Evolutionary conservation across 2,329 filamentous ascomycete genomes (phyloP), one percentile per base, ranked within the genome.

Genomic region (Colletotrichum tropicicola): DNA sequence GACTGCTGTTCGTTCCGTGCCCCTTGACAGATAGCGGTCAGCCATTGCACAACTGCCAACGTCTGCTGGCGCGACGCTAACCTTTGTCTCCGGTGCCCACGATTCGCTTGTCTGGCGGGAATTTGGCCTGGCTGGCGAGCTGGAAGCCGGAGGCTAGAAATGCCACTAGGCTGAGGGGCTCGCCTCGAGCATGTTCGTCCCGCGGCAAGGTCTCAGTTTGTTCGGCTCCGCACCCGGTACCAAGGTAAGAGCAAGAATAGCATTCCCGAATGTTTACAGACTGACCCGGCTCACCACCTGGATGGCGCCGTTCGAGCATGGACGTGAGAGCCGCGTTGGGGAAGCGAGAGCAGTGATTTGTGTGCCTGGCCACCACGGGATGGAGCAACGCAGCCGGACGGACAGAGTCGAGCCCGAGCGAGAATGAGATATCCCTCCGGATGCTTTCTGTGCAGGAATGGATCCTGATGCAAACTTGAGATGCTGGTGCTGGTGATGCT

Each of bases 181-280:
- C 39, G 55, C 37, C 27, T 59, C 19, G 23, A 32, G n/a, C 25
- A 25, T 44, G 25, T 21, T 43, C 13, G 28, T 37, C 41, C 43
- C n/a, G 35, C 27, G 56, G 49, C 23, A 59, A 44, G 35, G 49
- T 61, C 56, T 65, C 56, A 44, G 45, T 53, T 27, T 19, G n/a
- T 60, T 27, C 32, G 48, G 32, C n/a, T n/a, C n/a, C n/a, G n/a
- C 12, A 43, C 30, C 19, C 32, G 44, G 47, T 5, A 9, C 13
- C 48, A 48, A 49, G 32, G 51, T 37, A 23, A 23, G 19, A 27
- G 47, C 27, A 41, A 43, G 28, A 35, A 17, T n/a, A n/a, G 21
- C 19, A 27, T 28, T 47, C 21, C 43, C n/a, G n/a, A n/a, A 37
- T 21, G 17, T 43, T 43, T n/a, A n/a, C n/a, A n/a, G n/a, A n/a